Base-by-base conservation (phyloP, 2,329 filamentous ascomycete species). In the Colletotrichum eleusines region DNA sequence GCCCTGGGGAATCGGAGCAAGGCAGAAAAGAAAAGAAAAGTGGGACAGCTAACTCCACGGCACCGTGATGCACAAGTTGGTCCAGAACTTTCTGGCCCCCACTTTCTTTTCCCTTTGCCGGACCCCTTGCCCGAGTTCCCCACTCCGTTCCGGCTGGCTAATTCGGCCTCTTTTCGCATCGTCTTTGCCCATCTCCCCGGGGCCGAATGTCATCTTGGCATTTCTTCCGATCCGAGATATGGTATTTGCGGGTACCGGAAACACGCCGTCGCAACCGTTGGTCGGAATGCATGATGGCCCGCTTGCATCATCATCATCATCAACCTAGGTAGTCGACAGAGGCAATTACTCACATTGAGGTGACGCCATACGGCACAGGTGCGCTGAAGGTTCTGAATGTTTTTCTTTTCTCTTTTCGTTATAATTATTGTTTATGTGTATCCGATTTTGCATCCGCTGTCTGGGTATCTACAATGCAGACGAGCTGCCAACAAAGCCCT, bases 381-480 rank as follows among this genome's bases (percentile, higher is more conserved):
- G 26, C 26, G 42, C 23, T 31, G 26, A 44, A 14, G 18, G 2
- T 51, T 50, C 5, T 42, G 26, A 50, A 50, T 28, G 23, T 44
- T 18, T 42, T n/a, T 44, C 3, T 35, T 8, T 35, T 23, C 14
- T 7, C 3, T 18, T 16, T 12, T n/a, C 7, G 6, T 20, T 68
- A 46, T 50, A 51, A 59, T 26, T 46, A 63, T 46, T 58, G 14
- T 5, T 33, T 46, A 40, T 62, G 38, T 50, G 12, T 40, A 51
- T 70, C 23, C 58, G 42, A 50, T 58, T 9, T 48, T 69, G 55
- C 61, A 42, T 20, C 46, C 66, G 48, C 70, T 60, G 33, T 54
- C 48, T 66, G 67, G 70, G 61, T 72, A 72, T 71, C 68, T 51
- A 57, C 14, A 40, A 61, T 35, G 26, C 57, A 50, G 48, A 44